Conservation (phyloP, 371 early-diverging fungal genomes). For the Mortierella sp. region DNA sequence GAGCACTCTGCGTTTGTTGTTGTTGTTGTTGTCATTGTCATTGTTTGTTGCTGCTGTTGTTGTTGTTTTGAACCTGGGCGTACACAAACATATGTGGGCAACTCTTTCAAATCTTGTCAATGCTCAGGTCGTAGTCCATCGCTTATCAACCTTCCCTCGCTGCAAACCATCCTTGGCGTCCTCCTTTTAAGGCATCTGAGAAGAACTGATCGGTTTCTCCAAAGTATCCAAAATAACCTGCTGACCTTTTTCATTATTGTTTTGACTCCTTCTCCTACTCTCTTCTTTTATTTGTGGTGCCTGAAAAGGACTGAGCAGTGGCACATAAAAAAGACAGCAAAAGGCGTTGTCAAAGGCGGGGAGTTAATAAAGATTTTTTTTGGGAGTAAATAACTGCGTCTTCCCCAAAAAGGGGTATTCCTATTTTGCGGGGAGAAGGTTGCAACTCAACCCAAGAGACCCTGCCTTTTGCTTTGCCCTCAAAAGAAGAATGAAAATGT, state of each 20-base stretch:
- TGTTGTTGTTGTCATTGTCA: not conserved
- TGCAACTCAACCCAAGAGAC: not conserved
- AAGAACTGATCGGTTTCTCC: not conserved
- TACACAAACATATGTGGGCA: not conserved
- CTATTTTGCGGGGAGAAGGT: slow-evolving; percentile 1
- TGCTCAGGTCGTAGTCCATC: no score
- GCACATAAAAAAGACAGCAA: not conserved
- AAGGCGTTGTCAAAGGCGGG: not conserved
- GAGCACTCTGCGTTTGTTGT: not conserved
- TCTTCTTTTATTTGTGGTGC: not conserved
- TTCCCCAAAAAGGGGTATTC: not conserved
- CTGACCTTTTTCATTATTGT: not conserved
- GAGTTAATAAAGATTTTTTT: not conserved
- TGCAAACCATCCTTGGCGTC: not conserved
- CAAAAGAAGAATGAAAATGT: not conserved
- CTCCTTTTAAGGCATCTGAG: not conserved
- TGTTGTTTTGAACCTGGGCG: not conserved
- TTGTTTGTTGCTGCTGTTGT: not conserved
- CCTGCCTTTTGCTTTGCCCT: not conserved
- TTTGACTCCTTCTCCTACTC: not conserved
- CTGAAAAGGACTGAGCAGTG: not conserved
- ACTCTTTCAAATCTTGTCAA: not conserved
- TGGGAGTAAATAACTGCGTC: not conserved
- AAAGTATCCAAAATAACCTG: not conserved
- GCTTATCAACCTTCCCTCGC: not conserved